Evolutionary conservation across 225 moss, liverwort and hornwort genomes (phyloP), one percentile per base, ranked within the genome.

Genomic region (Polytrichum formosum): DNA sequence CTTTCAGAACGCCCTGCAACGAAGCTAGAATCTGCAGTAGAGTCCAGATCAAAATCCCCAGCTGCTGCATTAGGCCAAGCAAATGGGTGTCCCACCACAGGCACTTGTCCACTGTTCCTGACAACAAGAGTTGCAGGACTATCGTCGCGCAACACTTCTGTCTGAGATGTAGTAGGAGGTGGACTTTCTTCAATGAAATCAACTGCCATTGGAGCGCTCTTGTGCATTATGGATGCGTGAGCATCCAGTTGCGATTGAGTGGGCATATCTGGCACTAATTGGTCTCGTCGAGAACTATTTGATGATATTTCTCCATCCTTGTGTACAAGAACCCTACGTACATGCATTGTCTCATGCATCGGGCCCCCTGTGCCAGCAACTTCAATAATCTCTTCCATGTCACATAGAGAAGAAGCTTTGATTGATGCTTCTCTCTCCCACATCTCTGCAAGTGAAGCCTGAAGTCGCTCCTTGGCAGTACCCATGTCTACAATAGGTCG

Each of bases 401-500:
- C 96, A 71, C 91, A 93, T 33, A 90, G 89, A 56, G 80, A 66
- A 46, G 86, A 78, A 66, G 92, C 93, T 77, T 93, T 97, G 63
- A 90, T 72, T 65, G 83, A 84, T 60, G 93, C 96, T 69, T 97
- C 96, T 67, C 93, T 90, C 79, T 97, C 96, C 96, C 96, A 97
- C 96, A 97, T 97, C 73, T 90, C 89, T 61, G 96, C 86, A 60
- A 97, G 85, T n/a, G 96, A 84, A n/a, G 74, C 87, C 69, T 97
- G 93, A 63, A 97, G 87, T 68, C 70, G 76, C 76, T 88, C 90
- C 56, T 86, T 84, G 19, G 93, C 96, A 67, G 74, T 78, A 63
- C 83, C 85, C 61, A 94, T 90, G 78, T 97, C 96, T 23, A 97
- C 90, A 69, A 97, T 91, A 8, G 96, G 96, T 23, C 80, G 78